Evolutionary conservation across 768 basidiomycete species (phyloP), one percentile per base, ranked within the genome.

Genomic region (Podaxis sp.): DNA sequence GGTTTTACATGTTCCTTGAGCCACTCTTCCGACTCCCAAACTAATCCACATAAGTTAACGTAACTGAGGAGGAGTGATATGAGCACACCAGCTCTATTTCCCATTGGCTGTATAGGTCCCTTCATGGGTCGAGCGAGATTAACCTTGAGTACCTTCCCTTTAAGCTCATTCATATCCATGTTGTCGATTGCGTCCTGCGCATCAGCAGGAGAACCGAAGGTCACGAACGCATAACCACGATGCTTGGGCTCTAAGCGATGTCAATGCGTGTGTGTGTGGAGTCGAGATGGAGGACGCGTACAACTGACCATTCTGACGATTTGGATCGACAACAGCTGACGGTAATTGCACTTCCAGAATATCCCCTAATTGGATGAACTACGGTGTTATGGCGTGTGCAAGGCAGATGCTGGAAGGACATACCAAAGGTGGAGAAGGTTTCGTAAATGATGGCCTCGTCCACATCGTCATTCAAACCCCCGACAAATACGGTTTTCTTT

Each of bases 11-110:
- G 79, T 67, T 89, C 80, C 71, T 86, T 77, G 32, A 96, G 75
- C 95, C 95, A 98, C 63, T 97, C 94, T 73, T 98, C 95, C 0
- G 91, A 89, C 69, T 95, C 92, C 95, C 95, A 98, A 65, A 98
- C 95, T 96, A 68, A 7, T 59, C n/a, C 54, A 46, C 16, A 56
- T 51, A 61, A 53, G 55, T 16, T 21, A 42, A 37, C 48, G 11
- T 48, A 28, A 42, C 36, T 16, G 25, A n/a, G 28, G n/a, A 25
- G 56, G 27, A 14, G 48, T 36, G 21, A 57, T 40, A 51, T 40
- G 21, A 42, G 79, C 89, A 52, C 70, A 91, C 91, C 82, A 50
- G 91, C 90, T 77, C 90, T 82, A 74, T 91, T 91, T 37, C 86
- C 85, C 57, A 77, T 79, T n/a, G 78, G 78, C 66, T 89, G 85